A percentile compares a stretch with the other conserved stretches of the same genome.
Evolutionary conservation across 352 stramenopile species (phyloP).

Genomic region (Globisporangium nagaii): DNA sequence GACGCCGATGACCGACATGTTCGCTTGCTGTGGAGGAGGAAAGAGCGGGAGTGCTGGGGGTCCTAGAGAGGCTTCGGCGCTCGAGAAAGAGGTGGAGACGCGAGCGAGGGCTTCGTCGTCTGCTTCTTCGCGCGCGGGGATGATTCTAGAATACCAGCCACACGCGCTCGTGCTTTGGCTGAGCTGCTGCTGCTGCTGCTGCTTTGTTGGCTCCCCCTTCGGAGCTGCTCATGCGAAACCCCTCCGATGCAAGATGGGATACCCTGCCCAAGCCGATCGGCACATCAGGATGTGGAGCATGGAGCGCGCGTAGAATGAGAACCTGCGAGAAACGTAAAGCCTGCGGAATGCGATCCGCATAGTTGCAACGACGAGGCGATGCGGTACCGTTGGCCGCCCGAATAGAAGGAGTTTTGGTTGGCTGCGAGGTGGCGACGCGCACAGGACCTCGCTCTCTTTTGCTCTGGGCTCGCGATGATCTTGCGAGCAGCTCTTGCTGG

Average conservation of each 20-base stretch:
- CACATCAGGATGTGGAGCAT: too few species aligned
- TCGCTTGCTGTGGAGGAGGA: conserved; percentile 4
- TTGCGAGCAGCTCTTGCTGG: too few species aligned
- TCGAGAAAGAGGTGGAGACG: neutral
- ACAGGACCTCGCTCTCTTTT: too few species aligned
- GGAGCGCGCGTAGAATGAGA: neutral
- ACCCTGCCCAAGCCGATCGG: neutral
- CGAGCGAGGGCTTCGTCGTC: neutral
- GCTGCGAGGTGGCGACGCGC: conserved; percentile 5
- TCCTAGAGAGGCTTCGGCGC: neutral
- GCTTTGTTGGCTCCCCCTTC: conserved; percentile 2
- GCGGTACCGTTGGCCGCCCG: neutral
- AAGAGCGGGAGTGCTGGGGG: neutral
- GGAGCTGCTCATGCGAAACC: neutral
- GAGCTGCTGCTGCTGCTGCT: neutral
- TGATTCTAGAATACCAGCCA: conserved; percentile 25
- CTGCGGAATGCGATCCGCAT: neutral
- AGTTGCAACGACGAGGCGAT: conserved; percentile 1
- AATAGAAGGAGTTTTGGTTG: conserved; percentile 20
- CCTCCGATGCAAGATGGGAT: neutral
- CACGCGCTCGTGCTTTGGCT: neutral
- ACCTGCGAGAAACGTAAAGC: neutral
- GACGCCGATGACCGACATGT: conserved; percentile 96
- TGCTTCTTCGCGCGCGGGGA: neutral
- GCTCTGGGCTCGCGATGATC: too few species aligned